Evolutionary conservation across 108 stramenopile genomes (phyloP).

Genomic region (Cylindrotheca closterium): DNA sequence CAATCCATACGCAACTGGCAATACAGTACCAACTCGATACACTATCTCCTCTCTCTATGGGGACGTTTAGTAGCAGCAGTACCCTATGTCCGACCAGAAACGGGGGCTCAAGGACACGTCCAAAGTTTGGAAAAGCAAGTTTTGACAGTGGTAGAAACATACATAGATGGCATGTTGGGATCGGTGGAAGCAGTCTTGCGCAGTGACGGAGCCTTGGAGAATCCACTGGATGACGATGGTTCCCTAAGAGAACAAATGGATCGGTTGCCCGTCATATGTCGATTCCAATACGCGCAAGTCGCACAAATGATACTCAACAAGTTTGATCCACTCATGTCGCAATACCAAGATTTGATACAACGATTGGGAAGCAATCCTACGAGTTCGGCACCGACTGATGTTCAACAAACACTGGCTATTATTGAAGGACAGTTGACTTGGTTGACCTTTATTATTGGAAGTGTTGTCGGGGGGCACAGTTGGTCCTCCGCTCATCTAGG

Average conservation of each 20-base stretch:
- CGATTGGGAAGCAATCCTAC: slow-evolving; percentile 59
- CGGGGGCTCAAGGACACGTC: slow-evolving; percentile 86
- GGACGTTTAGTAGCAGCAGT: slow-evolving; percentile 96
- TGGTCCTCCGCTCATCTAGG: slow-evolving; percentile 89
- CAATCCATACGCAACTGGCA: slow-evolving; percentile 95
- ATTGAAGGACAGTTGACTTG: slow-evolving; percentile 95
- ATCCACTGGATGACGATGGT: slow-evolving; percentile 94
- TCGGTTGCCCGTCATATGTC: slow-evolving; percentile 90
- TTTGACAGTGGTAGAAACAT: slow-evolving; percentile 86
- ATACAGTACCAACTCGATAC: slow-evolving; percentile 93
- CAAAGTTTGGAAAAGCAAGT: slow-evolving; percentile 88
- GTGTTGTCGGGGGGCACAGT: slow-evolving; percentile 89
- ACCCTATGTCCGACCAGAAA: slow-evolving; percentile 93
- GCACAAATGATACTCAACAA: slow-evolving; percentile 80
- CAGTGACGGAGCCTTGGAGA: slow-evolving; percentile 86
- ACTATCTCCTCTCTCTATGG: slow-evolving; percentile 96
- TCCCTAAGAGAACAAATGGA: slow-evolving; percentile 95
- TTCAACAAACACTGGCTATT: slow-evolving; percentile 70
- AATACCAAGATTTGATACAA: slow-evolving; percentile 78
- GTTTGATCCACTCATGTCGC: slow-evolving; percentile 86
- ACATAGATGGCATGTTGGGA: slow-evolving; percentile 94
- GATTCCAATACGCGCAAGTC: slow-evolving; percentile 88
- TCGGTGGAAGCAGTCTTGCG: slow-evolving; percentile 86
- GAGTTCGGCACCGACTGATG: slow-evolving; percentile 69
- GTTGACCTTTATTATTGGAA: slow-evolving; percentile 93